Base-by-base conservation (phyloP, 257 asterid genomes). In the Leptodermis oblonga region DNA sequence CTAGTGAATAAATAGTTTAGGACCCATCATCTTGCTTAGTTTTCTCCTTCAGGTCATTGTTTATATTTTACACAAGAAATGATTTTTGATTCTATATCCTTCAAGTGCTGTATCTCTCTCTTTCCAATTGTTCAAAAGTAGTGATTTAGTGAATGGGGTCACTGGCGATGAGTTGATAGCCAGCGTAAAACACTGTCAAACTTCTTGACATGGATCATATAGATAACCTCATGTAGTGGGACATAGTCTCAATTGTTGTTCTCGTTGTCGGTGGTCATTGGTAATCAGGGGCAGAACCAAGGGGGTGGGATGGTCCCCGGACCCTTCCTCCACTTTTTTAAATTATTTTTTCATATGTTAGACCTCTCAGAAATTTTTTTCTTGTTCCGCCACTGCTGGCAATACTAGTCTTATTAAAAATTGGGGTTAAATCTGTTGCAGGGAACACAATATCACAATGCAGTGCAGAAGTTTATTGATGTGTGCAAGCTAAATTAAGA, bases 371-470 rank as follows among this genome's bases (percentile, higher is more conserved):
- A n/a, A n/a, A n/a, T n/a, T n/a, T n/a, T n/a, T n/a, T n/a, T n/a
- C n/a, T n/a, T n/a, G n/a, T n/a, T n/a, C n/a, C n/a, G 34, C 25
- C 65, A 26, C 34, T 18, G 17, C n/a, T n/a, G n/a, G 39, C 5
- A 36, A 45, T 28, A 42, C 30, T 2, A 3, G 23, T 18, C 72
- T 52, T 41, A 55, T 53, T 18, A 22, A 31, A 9, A 54, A 18
- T 36, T 62, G 31, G 28, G 66, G 7, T 56, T 41, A 46, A 69
- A 7, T 82, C 62, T 37, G 72, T 48, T 69, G 65, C 86, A 93
- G 99, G 97, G 96, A 30, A 87, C 97, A 11, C 96, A 90, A 74
- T 93, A 93, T 78, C 96, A 80, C 80, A 93, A 91, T 70, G 99
- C 96, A 3, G 85, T 93, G 53, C 96, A 90, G 83, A 90, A 86